Evolutionary conservation across 2,329 filamentous ascomycete species (phyloP), one percentile per base, ranked within the genome.

Genomic region (Alternaria incomplexa): DNA sequence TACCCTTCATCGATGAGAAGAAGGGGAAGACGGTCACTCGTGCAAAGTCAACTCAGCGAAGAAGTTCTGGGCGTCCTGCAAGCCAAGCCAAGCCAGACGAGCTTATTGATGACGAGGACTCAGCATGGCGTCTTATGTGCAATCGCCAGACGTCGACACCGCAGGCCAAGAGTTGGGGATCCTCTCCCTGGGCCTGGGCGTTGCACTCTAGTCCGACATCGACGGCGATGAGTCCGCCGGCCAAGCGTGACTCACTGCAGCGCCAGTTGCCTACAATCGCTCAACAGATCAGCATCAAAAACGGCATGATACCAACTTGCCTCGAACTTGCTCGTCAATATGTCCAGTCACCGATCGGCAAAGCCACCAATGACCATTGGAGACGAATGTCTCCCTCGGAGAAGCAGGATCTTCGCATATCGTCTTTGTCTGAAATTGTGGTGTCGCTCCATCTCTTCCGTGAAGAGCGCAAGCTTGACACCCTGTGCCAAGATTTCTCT

Each of bases 391-490:
- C 75, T n/a, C 70, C 72, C 6, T 74, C 75, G 5, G 73, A 74
- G 25, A 75, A 75, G 54, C 73, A 77, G 61, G 78, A 79, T 43
- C 61, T 79, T 17, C 74, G 77, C 15, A 85, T 73, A 81, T 89
- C 58, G 85, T 91, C 32, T 82, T 90, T 75, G 87, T 92, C 73
- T 85, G 91, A 55, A 25, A 86, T 95, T 40, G 83, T 96, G 67
- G 83, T 90, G 43, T 91, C 88, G 1, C 83, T 99, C 12, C 96
- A 99, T 80, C 84, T 98, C 4, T 83, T 97, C n/a, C 86, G 91
- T 0, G 95, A 99, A 77, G 96, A 99, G 77, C 86, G 91, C 65
- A 98, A 97, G 75, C 86, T 99, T 2, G 88, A 92, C 64, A 86
- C 90, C 4, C 81, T 83, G 58, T 83, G 84, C 47, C 80, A 81